phyloP scores from a whole-genome alignment of 108 stramenopile genomes.

The Nitzschia palea region DNA sequence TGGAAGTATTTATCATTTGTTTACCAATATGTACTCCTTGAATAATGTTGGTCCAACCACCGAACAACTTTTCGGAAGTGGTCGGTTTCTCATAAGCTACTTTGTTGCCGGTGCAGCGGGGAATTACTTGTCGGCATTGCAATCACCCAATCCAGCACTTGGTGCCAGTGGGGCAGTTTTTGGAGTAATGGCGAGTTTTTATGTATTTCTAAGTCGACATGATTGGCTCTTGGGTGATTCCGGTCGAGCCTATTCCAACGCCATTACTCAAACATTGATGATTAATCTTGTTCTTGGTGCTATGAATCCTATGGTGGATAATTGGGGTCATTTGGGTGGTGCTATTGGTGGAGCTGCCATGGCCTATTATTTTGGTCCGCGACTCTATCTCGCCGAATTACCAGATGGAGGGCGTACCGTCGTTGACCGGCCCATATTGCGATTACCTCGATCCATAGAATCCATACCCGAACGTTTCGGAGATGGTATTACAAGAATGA shows the following conservation, averaged over 20 bases:
- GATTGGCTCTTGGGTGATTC: constrained; percentile 52
- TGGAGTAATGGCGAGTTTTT: constrained; percentile 77
- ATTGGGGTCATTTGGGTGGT: constrained; percentile 81
- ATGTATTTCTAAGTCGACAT: constrained; percentile 67
- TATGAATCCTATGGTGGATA: constrained; percentile 60
- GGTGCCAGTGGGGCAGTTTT: constrained; percentile 86
- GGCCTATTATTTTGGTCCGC: constrained; percentile 76
- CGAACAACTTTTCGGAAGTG: constrained; percentile 54
- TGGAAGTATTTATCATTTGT: constrained; percentile 63
- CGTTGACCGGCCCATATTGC: constrained; percentile 54
- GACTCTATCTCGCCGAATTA: constrained; percentile 52
- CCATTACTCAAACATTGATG: constrained; percentile 37
- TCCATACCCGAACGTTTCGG: constrained; percentile 37
- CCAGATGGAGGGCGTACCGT: constrained; percentile 45
- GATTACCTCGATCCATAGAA: constrained; percentile 50
- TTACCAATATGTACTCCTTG: constrained; percentile 70
- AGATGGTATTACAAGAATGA: constrained; percentile 18
- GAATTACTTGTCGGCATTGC: constrained; percentile 61
- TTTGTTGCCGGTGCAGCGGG: constrained; percentile 69
- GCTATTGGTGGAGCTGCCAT: constrained; percentile 73
- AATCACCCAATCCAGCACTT: constrained; percentile 74
- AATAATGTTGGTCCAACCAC: constrained; percentile 60
- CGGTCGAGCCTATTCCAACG: constrained; percentile 26
- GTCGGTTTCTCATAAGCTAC: constrained; percentile 65
- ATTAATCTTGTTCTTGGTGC: constrained; percentile 47